A percentile compares a stretch with the other conserved stretches of the same genome.
Evolutionary conservation across 1,284 basidiomycete species (phyloP).

Genomic region (Leccinum fallax): DNA sequence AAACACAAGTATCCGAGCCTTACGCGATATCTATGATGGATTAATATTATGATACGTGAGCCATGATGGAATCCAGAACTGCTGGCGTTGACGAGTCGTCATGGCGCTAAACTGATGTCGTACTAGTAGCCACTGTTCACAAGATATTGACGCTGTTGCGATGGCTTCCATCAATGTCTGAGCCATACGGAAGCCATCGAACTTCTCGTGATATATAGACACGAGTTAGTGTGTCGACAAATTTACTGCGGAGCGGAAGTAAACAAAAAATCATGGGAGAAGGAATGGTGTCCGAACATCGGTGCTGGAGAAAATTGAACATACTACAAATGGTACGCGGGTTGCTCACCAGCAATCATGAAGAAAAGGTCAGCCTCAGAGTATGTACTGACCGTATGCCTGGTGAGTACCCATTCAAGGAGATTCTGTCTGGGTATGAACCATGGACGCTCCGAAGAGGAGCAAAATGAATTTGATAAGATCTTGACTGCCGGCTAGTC

Average conservation of each 20-base stretch:
- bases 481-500: background rate
- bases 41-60: no score
- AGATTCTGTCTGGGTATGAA: no score
- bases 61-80: background rate
- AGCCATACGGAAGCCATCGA: background rate
- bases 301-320: background rate
- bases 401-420: background rate
- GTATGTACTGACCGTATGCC: no score
- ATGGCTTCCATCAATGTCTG: background rate
- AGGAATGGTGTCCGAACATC: background rate
- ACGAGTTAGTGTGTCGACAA: no score
- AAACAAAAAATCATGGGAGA: background rate
- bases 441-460: no score
- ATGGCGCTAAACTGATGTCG: background rate
- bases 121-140: background rate
- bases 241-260: no score
- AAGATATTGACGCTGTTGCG: background rate
- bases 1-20: background rate
- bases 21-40: no score
- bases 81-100: background rate
- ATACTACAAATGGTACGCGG: background rate
- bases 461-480: background rate
- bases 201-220: background rate
- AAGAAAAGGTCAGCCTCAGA: background rate
- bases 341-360: no score